Evolutionary conservation across 345 rosid species (phyloP).

Genomic region (Populus davidiana): DNA sequence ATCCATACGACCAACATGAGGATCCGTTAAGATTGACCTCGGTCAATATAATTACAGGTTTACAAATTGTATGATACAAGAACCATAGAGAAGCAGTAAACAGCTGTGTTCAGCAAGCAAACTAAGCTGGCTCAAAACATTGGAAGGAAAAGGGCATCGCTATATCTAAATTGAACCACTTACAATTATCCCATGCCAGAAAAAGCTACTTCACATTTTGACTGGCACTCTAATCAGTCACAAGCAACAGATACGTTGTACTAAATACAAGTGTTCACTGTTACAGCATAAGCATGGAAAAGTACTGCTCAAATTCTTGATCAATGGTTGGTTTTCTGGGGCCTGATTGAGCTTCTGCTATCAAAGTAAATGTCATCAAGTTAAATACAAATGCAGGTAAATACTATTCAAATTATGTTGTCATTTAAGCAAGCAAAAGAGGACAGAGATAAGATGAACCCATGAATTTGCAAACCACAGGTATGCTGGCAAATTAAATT

Average conservation of each 20-base stretch:
- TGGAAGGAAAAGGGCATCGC: neutral
- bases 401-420: neutral
- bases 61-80: neutral
- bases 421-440: neutral
- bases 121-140: neutral
- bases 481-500: conserved; percentile 9
- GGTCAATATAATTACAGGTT: neutral
- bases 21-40: neutral
- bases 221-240: neutral
- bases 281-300: conserved; percentile 75
- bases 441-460: neutral
- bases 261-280: neutral
- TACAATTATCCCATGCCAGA: neutral
- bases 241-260: neutral
- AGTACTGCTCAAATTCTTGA: conserved; percentile 88
- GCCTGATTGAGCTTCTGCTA: conserved; percentile 45
- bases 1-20: neutral
- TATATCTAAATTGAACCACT: neutral
- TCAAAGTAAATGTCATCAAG: conserved; percentile 2
- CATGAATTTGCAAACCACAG: neutral
- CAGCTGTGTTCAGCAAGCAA: neutral
- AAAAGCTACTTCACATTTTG: neutral
- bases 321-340: conserved; percentile 75
- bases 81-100: neutral
- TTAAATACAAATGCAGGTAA: neutral